Conservation (phyloP, 2,329 filamentous ascomycete genomes). For the Fusarium sp. region DNA sequence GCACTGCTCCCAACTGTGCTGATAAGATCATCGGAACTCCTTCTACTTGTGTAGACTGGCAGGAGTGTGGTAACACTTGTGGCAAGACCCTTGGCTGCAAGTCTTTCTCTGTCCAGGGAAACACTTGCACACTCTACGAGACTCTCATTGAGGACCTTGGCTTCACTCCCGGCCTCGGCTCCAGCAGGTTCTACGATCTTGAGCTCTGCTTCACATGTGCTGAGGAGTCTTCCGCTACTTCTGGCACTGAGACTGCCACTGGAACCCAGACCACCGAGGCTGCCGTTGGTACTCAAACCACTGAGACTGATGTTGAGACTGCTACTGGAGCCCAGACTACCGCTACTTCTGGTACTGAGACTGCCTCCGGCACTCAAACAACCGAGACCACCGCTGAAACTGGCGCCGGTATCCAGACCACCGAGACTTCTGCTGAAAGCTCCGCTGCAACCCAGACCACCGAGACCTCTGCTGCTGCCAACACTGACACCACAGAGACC, state of each 20-base stretch:
- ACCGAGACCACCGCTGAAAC: conserved; percentile 1
- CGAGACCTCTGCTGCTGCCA: neutral
- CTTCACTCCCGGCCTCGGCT: neutral
- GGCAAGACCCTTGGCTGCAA: conserved; percentile 34
- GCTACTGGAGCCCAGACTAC: neutral
- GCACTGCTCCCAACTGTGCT: conserved; percentile 2
- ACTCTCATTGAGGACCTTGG: neutral
- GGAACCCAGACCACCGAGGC: neutral
- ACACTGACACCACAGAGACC: neutral
- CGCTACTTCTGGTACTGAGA: conserved; percentile 23
- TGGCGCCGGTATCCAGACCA: neutral
- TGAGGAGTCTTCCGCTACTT: conserved; percentile 17
- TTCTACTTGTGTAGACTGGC: neutral
- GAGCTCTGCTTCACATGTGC: conserved; percentile 35
- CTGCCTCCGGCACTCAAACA: neutral
- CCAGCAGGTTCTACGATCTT: conserved; percentile 28
- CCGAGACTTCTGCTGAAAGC: neutral
- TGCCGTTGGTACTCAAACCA: neutral
- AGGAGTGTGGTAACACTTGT: conserved; percentile 28
- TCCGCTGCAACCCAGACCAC: neutral
- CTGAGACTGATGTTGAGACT: neutral
- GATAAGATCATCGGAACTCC: conserved; percentile 11
- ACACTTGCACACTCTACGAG: conserved; percentile 23
- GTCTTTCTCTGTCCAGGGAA: conserved; percentile 24
- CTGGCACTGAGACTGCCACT: neutral